Evolutionary conservation across 768 basidiomycete genomes (phyloP), one percentile per base, ranked within the genome.

Genomic region (Mycena maculata): DNA sequence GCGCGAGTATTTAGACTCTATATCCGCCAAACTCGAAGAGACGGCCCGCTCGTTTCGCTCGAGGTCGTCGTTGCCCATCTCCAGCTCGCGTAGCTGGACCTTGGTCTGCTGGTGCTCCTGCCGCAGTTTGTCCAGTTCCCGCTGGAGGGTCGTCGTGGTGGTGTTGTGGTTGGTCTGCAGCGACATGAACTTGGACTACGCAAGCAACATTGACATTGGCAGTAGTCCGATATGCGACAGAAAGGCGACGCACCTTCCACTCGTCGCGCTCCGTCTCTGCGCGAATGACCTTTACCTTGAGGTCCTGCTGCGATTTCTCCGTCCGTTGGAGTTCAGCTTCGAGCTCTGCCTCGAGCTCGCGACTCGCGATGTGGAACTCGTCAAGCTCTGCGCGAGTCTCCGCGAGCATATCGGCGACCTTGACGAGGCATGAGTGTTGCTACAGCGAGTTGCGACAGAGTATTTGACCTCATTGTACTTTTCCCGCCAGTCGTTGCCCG

Each of bases 51-150:
- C 97, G 77, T 92, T 96, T 68, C 96, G 86, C 76, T 99, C 98
- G 63, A 99, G 84, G 80, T 99, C 96, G 74, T 99, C 98, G 74
- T 98, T 98, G 50, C 97, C 97, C 89, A 99, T 92, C 80, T 99
- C 97, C 31, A 98, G 83, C 77, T 98, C 94, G 23, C 93, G 88
- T 20, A 95, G 80, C 74, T 92, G 90, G 23, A 92, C 81, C 78
- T 92, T 92, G 67, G 87, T 78, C 54, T 83, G 83, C 74, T 92
- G 91, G 68, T 90, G 85, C 65, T 91, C 89, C 74, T 92, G 89
- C 62, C 94, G 87, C 39, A 93, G 84, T 61, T 87, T 88, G 73
- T 97, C 95, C 48, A 96, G 84, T 79, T 98, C 94, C 63, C 93
- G 91, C 78, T 99, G 97, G 69, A 99, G 87, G 58, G 95, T 95